Base-by-base conservation (phyloP, 768 basidiomycete genomes). In the Leccinellum rugosiceps region DNA sequence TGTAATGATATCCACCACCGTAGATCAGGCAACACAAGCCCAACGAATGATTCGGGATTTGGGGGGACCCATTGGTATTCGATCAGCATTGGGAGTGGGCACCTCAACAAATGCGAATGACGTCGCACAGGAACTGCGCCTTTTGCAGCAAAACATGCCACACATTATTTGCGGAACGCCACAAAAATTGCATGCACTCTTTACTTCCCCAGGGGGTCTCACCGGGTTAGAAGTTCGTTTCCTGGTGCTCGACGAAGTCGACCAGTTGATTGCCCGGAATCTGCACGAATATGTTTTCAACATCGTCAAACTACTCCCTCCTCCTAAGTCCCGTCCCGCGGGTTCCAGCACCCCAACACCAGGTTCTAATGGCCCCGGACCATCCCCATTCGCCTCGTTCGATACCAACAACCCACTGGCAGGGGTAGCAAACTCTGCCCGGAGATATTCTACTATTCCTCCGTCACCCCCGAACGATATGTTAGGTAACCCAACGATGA, bases 21-120 rank as follows among this genome's bases (percentile, higher is more conserved):
- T 98, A 23, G 97, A 99, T 75, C 97, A 98, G 73, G 95, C 97
- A 6, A 96, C 94, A 2, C 97, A 98, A 74, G 95, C 95, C 26
- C 92, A 94, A 64, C 86, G 92, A 28, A 93, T 94, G 89, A 91
- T 92, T 66, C 86, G 95, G 45, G 95, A 97, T 71, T 78, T 99
- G 25, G 97, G 97, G 26, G 88, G 91, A 1, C 87, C 92, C 10
- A 93, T 98, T 63, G 95, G 96, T 13, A 86, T 99, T 53, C 83
- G 91, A 51, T 93, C 92, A 58, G 92, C 91, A 14, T 80, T 98
- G 11, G 92, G 92, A 21, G 88, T 96, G 4, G 94, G 93, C 50
- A 77, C 86, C 6, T 85, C 90, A 0, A 83, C 84, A 28, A 78
- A 78, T 32, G 80, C 77, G 44, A 83, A 72, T 57, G 85, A 88